These are phyloP conservation scores for Penicillium daleae DNA, from an alignment of 495 filamentous ascomycete species.

Conservation along the genomic window DNA sequence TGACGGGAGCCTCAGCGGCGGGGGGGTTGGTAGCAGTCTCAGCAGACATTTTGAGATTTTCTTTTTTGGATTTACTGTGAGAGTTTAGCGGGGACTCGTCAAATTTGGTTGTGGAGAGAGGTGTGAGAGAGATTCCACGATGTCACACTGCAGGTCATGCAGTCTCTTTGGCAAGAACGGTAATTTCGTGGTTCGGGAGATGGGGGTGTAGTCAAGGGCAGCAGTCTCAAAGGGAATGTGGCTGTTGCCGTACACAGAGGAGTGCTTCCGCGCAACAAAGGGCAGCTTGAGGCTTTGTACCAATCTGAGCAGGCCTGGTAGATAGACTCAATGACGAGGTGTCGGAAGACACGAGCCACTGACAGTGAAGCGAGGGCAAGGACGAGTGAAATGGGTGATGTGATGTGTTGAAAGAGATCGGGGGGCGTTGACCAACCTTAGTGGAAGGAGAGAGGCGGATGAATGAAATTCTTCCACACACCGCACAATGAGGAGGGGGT, in stretches of 20 bases:
- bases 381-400: background rate
- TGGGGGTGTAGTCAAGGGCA: constrained; percentile 12
- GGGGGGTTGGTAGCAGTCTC: constrained; percentile 49
- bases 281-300: constrained; percentile 18
- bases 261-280: constrained; percentile 25
- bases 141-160: constrained; percentile 25
- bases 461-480: constrained; percentile 45
- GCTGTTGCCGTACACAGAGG: constrained; percentile 15
- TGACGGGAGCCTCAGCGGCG: constrained; percentile 44
- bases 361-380: background rate
- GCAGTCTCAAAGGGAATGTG: constrained; percentile 13
- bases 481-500: constrained; percentile 43
- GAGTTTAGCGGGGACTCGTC: constrained; percentile 21
- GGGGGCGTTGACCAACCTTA: constrained; percentile 29
- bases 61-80: constrained; percentile 28
- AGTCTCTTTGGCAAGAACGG: constrained; percentile 15
- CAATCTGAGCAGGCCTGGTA: constrained; percentile 3
- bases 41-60: constrained; percentile 49
- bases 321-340: background rate
- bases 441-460: constrained; percentile 30
- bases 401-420: background rate
- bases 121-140: constrained; percentile 10
- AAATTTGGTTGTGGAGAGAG: constrained; percentile 10
- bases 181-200: background rate
- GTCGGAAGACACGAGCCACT: background rate